phyloP scores from a whole-genome alignment of 202 grass and related monocot genomes.

The Dendrocalamus latiflorus region DNA sequence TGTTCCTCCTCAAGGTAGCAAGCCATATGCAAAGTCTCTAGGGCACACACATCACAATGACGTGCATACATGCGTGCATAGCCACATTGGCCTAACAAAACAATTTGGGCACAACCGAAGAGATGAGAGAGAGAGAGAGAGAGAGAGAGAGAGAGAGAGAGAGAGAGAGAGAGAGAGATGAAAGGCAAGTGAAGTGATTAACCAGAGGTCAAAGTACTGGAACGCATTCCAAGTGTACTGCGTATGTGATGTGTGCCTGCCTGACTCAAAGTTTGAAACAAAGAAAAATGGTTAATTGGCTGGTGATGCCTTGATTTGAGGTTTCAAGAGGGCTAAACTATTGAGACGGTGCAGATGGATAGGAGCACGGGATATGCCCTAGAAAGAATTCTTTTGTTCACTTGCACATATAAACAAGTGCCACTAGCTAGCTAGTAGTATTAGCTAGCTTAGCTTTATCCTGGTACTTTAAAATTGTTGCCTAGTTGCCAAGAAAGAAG shows the following conservation, averaged over 20 bases:
- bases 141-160: too few species aligned
- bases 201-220: too few species aligned
- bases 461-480: neutral
- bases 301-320: neutral
- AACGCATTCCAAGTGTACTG: too few species aligned
- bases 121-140: too few species aligned
- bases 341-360: neutral
- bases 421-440: neutral
- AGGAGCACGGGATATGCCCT: neutral
- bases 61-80: too few species aligned
- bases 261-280: neutral
- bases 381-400: neutral
- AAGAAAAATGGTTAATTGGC: neutral
- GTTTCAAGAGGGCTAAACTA: neutral
- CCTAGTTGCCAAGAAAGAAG: neutral
- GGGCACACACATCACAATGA: too few species aligned
- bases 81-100: too few species aligned
- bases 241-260: constrained; percentile 27
- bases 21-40: too few species aligned
- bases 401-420: neutral
- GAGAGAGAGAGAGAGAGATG: too few species aligned
- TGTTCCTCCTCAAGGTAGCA: too few species aligned
- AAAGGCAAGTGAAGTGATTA: too few species aligned
- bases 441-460: neutral
- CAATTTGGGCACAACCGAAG: too few species aligned